These are phyloP conservation scores for rapeseed (Brassica napus) DNA, from an alignment of 345 rosid genomes.

Conservation along the genomic window Da-Ae NC_063435.1:11481501-11482000, in stretches of 20 bases:
- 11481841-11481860: neutral
- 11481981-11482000: constrained; percentile 13
- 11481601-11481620: neutral
- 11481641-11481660: neutral
- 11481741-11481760: neutral
- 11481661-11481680: neutral
- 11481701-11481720: neutral
- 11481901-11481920: neutral
- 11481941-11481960: neutral
- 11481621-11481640: neutral
- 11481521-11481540: neutral
- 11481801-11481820: constrained; percentile 3
- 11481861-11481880: neutral
- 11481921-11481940: neutral
- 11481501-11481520: constrained; percentile 15
- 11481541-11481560: neutral
- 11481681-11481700: neutral
- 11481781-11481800: constrained; percentile 7
- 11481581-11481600: neutral
- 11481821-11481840: neutral
- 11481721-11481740: neutral
- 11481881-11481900: neutral
- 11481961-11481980: constrained; percentile 12
- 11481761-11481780: neutral
- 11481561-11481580: neutral